These are phyloP conservation scores for Lizanozyma gosingica DNA, from an alignment of 1,139 yeast genomes.

Conservation along the genomic window DNA sequence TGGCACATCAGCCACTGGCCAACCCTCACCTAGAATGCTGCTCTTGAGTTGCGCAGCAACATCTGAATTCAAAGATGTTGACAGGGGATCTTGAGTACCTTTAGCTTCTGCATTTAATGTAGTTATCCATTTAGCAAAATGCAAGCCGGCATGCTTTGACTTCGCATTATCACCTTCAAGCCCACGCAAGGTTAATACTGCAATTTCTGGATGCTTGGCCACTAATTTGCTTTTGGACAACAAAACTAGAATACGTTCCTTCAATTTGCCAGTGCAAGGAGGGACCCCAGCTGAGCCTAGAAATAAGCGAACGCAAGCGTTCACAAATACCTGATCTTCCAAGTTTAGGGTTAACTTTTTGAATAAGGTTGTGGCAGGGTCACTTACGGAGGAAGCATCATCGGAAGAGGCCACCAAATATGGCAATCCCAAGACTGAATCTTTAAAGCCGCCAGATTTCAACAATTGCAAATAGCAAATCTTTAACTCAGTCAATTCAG, in stretches of 20 bases:
- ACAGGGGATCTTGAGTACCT: neutral
- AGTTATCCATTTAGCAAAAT: conserved; percentile 52
- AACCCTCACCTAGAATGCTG: conserved; percentile 45
- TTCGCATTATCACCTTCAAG: conserved; percentile 42
- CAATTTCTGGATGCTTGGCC: conserved; percentile 26
- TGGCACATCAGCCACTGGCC: conserved; percentile 40
- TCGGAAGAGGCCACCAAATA: conserved; percentile 62
- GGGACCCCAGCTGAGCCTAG: conserved; percentile 39
- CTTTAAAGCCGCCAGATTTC: conserved; percentile 31
- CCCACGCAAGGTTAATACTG: conserved; percentile 45
- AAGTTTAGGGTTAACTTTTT: conserved; percentile 44
- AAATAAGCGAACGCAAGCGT: conserved; percentile 35
- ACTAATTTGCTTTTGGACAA: conserved; percentile 47
- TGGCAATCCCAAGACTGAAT: conserved; percentile 27
- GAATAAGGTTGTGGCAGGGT: conserved; percentile 41
- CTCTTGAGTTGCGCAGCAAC: conserved; percentile 46
- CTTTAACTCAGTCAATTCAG: conserved; percentile 42
- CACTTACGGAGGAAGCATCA: conserved; percentile 42
- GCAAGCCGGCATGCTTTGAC: conserved; percentile 43
- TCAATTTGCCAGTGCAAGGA: conserved; percentile 47
- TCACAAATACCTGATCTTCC: conserved; percentile 39
- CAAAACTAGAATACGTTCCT: conserved; percentile 48
- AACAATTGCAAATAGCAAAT: conserved; percentile 23
- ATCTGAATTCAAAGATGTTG: conserved; percentile 16
- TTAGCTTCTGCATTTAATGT: neutral